These are phyloP conservation scores for Rhodamnia rubescens DNA, from an alignment of 345 rosid species.

Conservation along the genomic window DNA sequence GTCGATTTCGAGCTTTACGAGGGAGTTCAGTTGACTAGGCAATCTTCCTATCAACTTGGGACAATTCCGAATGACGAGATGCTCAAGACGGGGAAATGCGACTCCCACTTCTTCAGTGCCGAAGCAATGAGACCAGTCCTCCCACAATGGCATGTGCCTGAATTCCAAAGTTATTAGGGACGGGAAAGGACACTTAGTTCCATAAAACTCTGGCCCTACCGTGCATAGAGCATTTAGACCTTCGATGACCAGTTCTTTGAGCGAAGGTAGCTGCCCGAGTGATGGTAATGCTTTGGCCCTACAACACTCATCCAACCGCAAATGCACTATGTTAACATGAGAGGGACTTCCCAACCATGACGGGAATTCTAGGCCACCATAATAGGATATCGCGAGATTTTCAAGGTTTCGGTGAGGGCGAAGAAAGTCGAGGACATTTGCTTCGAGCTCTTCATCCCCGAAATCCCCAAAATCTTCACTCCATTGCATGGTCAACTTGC, in stretches of 20 bases:
- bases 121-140: background rate
- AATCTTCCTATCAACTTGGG: background rate
- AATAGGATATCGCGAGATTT: background rate
- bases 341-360: background rate
- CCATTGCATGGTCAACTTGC: background rate
- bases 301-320: background rate
- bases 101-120: background rate
- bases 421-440: background rate
- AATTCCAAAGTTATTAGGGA: background rate
- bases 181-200: background rate
- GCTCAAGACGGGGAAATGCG: background rate
- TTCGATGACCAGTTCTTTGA: background rate
- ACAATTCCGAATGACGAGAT: background rate
- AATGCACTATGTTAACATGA: background rate
- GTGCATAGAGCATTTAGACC: background rate
- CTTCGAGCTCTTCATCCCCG: background rate
- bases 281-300: slow-evolving; percentile 7
- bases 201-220: background rate
- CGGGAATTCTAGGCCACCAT: background rate
- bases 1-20: background rate
- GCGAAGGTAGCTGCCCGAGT: slow-evolving; percentile 8
- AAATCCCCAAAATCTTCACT: background rate
- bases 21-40: background rate
- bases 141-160: background rate
- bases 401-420: background rate